These are phyloP conservation scores for Bretziella fagacearum DNA, from an alignment of 2,329 filamentous ascomycete species.

Conservation along the genomic window DNA sequence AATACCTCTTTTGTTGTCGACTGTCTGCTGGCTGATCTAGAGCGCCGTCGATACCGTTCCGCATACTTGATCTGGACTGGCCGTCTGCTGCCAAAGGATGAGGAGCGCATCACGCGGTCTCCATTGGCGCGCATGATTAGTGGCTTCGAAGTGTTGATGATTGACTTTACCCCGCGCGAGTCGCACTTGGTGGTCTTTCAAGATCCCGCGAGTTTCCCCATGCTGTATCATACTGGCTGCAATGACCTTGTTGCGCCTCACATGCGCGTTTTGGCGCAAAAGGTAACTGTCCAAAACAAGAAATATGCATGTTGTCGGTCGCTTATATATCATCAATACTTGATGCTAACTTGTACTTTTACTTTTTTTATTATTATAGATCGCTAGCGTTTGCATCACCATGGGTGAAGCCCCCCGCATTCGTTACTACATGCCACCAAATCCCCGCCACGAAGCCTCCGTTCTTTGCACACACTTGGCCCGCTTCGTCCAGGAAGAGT, in stretches of 20 bases:
- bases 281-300: slow-evolving; percentile 35
- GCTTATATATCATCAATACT: background rate
- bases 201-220: slow-evolving; percentile 90
- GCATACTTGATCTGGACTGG: slow-evolving; percentile 73
- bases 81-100: slow-evolving; percentile 52
- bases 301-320: background rate
- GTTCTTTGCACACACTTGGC: slow-evolving; percentile 80
- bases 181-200: slow-evolving; percentile 81
- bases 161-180: slow-evolving; percentile 83
- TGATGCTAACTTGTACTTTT: background rate
- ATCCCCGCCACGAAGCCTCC: slow-evolving; percentile 66
- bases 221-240: slow-evolving; percentile 80
- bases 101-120: slow-evolving; percentile 58
- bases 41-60: slow-evolving; percentile 63
- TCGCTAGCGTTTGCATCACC: slow-evolving; percentile 73
- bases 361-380: too few relatives aligned
- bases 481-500: slow-evolving; percentile 75
- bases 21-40: slow-evolving; percentile 83
- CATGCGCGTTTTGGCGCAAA: slow-evolving; percentile 72
- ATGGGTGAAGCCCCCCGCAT: slow-evolving; percentile 90
- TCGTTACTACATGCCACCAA: slow-evolving; percentile 67
- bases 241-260: slow-evolving; percentile 69
- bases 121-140: slow-evolving; percentile 53
- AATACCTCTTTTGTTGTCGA: slow-evolving; percentile 80
- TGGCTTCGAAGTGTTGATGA: slow-evolving; percentile 65